Base-by-base conservation (phyloP, 1,284 basidiomycete species). In the Pseudomicrostroma phylloplanum region DNA sequence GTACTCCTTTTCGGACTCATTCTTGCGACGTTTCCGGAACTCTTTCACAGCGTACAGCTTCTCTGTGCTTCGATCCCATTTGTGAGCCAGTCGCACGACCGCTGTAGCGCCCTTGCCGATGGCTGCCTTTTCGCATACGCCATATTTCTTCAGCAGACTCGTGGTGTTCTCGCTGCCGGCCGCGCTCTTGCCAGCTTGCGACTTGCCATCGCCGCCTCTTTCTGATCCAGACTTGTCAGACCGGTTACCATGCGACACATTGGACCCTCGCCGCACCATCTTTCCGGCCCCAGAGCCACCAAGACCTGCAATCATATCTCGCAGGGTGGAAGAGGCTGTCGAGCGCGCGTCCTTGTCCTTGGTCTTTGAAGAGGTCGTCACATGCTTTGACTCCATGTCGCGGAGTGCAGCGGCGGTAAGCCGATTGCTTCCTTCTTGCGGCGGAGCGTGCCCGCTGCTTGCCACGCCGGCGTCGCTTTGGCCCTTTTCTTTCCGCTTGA, bases 41-140 rank as follows among this genome's bases (percentile, higher is more conserved):
- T 98, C 94, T 88, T 98, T 98, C 80, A 98, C 90, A 46, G 94
- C 94, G 75, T 97, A 98, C n/a, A 98, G 84, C 82, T 94, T 96
- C 81, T 98, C 96, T 76, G 94, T 92, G 39, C 84, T 87, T 65
- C 93, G 85, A 81, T 98, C 94, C 93, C 94, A 97, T 82, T 97
- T 97, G 83, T 98, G 94, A 42, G 93, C 96, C 2, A 98, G 85
- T 51, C 91, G 85, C 48, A 98, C 96, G 60, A 97, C 92, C 41
- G 91, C 92, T 6, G 94, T 98, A 12, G 94, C 96, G 42, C 94
- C 94, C 80, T 94, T 96, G 56, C 94, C 94, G 71, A 98, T 96
- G 9, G 93, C 92, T 17, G 92, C 87, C 81, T 92, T 92, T 81
- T 96, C 92, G 81, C 93, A 97, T 6, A 96, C 88, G 41, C 94